A percentile compares a stretch with the other conserved stretches of the same genome.
Evolutionary conservation across 306 rosid species (phyloP).

Genomic region (Vigna mungo): DNA sequence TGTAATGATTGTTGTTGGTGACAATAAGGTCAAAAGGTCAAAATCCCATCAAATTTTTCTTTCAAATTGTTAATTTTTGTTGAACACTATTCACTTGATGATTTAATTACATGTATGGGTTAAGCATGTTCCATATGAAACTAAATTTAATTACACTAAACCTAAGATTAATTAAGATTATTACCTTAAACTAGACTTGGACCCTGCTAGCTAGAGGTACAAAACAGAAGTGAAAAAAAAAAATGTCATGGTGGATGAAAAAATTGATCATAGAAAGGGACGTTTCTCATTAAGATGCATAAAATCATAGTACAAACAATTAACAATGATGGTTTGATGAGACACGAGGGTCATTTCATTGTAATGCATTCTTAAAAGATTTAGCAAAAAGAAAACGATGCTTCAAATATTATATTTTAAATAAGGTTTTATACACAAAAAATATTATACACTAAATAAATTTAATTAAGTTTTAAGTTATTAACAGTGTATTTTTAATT

Average conservation of each 20-base stretch:
- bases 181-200: not conserved
- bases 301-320: not conserved
- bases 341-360: not conserved
- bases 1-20: not conserved
- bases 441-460: no score
- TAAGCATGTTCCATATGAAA: not conserved
- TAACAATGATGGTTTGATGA: conserved; percentile 1
- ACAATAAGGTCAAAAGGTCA: not conserved
- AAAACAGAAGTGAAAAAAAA: not conserved
- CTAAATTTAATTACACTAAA: not conserved
- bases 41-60: no score
- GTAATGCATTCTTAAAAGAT: not conserved
- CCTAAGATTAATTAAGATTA: not conserved
- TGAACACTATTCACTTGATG: not conserved
- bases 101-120: not conserved
- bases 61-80: conserved; percentile 33
- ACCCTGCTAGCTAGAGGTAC: not conserved
- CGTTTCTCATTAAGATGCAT: not conserved
- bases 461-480: no score
- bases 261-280: not conserved
- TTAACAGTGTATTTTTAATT: no score
- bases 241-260: not conserved
- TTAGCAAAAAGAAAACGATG: not conserved
- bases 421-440: not conserved
- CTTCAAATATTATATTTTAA: not conserved